A percentile compares a stretch with the other conserved stretches of the same genome.
Evolutionary conservation across 306 rosid genomes (phyloP).

Genomic region (Medicago lupulina): DNA sequence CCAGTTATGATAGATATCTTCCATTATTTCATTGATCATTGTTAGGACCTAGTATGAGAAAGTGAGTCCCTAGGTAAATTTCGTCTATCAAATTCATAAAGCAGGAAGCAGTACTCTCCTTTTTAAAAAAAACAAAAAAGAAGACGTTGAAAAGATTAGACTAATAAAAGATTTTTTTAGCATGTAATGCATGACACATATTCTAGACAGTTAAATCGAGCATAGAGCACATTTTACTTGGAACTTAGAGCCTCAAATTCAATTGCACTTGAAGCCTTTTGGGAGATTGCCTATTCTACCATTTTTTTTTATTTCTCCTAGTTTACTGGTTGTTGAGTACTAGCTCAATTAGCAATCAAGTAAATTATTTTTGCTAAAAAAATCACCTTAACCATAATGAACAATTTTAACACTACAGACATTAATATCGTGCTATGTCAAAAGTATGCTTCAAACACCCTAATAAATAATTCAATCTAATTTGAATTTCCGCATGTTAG

Average conservation of each 20-base stretch:
- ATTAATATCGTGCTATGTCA: constrained; percentile 4
- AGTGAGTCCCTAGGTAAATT: not conserved
- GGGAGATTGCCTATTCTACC: constrained; percentile 20
- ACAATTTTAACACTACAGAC: not conserved
- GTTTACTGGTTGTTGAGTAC: not conserved
- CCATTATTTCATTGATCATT: constrained; percentile 21
- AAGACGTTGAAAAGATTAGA: constrained; percentile 1
- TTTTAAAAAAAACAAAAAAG: constrained; percentile 17
- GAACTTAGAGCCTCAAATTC: constrained; percentile 21
- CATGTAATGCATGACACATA: constrained; percentile 18
- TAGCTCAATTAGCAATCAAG: constrained; percentile 23
- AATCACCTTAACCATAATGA: not conserved
- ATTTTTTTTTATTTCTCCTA: constrained; percentile 28
- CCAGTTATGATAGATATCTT: constrained; percentile 18
- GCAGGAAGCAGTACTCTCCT: constrained; percentile 8
- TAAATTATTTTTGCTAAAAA: constrained; percentile 15
- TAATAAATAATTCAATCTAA: constrained; percentile 26
- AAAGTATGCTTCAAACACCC: constrained; percentile 32
- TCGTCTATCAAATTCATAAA: constrained; percentile 33
- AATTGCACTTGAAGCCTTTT: constrained; percentile 18
- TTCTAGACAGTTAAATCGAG: not conserved
- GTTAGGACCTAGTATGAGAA: not conserved
- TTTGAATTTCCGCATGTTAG: not conserved
- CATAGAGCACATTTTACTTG: constrained; percentile 6
- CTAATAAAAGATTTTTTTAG: not conserved